phyloP scores from a whole-genome alignment of 169 alveolate species.

The Plasmodium fragile region DNA sequence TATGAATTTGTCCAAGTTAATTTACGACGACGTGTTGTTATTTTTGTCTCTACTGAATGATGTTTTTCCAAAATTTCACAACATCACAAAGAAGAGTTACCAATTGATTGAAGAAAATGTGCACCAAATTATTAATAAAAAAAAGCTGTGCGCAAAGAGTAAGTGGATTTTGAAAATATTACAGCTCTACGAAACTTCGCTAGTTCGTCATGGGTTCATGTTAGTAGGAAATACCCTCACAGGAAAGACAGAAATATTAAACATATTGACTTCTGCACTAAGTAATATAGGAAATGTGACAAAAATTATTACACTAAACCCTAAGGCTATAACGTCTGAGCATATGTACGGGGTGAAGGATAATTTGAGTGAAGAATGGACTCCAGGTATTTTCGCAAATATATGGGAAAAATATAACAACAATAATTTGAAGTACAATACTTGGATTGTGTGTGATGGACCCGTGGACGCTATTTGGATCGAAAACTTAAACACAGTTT shows the following conservation, averaged over 20 bases:
- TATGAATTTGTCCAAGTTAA: constrained; percentile 95
- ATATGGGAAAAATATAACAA: constrained; percentile 78
- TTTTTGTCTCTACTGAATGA: constrained; percentile 95
- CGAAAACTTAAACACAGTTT: constrained; percentile 98
- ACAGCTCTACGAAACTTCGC: constrained; percentile 91
- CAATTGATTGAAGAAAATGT: constrained; percentile 92
- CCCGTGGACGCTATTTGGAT: constrained; percentile 99
- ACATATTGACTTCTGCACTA: constrained; percentile 93
- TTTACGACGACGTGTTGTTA: constrained; percentile 96
- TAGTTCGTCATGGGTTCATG: constrained; percentile 98
- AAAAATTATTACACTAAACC: constrained; percentile 94
- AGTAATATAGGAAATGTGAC: constrained; percentile 88
- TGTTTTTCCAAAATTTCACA: constrained; percentile 95
- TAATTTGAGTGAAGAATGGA: constrained; percentile 96
- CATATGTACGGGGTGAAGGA: constrained; percentile 94
- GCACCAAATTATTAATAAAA: constrained; percentile 84
- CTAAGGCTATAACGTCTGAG: constrained; percentile 96
- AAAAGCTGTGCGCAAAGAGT: constrained; percentile 77
- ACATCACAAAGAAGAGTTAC: constrained; percentile 94
- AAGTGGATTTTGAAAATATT: constrained; percentile 68
- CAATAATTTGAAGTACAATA: constrained; percentile 93
- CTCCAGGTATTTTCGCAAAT: constrained; percentile 87
- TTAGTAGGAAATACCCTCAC: constrained; percentile 97
- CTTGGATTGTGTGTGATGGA: constrained; percentile 99
- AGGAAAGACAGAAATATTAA: constrained; percentile 96